Conservation (phyloP, 2,329 filamentous ascomycete genomes). For the Aspergillus bombycis region DNA sequence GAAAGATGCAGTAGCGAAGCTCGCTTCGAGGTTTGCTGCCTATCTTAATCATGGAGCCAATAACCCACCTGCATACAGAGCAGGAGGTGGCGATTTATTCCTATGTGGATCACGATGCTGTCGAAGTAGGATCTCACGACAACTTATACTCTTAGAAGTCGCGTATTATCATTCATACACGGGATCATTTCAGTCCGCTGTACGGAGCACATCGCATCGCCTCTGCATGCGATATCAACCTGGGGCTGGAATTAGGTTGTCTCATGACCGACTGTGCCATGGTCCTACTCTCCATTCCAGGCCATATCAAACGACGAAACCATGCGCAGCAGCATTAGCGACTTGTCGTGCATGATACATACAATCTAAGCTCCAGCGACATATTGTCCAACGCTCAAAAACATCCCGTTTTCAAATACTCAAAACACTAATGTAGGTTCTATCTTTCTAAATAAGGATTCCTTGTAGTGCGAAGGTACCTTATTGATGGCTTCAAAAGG, state of each 20-base stretch:
- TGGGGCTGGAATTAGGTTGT: not conserved
- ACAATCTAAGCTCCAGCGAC: not conserved
- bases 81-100: not conserved
- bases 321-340: not conserved
- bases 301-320: not conserved
- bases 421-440: not conserved
- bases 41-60: not conserved
- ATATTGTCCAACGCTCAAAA: not conserved
- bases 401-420: not conserved
- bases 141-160: not conserved
- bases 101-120: not conserved
- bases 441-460: not conserved
- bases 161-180: not conserved
- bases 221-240: not conserved
- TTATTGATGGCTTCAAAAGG: not conserved
- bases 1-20: not conserved
- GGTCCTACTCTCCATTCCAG: not conserved
- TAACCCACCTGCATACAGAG: not conserved
- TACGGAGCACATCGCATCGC: not conserved
- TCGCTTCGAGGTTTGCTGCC: not conserved
- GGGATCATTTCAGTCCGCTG: not conserved
- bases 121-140: not conserved
- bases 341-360: not conserved
- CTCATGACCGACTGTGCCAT: not conserved
- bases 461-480: not conserved